A percentile compares a stretch with the other conserved stretches of the same genome.
phyloP scores from a whole-genome alignment of 2,329 filamentous ascomycete genomes.

The Rhynchosporium secalis region DNA sequence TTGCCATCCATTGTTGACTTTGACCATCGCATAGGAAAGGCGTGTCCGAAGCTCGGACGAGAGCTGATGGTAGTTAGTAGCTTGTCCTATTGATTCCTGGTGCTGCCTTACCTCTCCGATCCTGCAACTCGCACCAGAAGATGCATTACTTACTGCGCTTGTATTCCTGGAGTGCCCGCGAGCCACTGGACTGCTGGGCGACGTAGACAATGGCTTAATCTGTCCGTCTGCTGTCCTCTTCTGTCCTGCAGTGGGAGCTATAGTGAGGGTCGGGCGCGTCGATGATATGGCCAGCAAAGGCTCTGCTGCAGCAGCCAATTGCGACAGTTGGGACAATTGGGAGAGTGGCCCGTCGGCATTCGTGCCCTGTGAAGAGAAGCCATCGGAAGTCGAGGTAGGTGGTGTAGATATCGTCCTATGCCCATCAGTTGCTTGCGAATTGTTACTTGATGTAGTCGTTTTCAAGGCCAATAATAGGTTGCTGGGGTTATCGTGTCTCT shows the following conservation, averaged over 20 bases:
- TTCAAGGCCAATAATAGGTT: slow-evolving; percentile 19
- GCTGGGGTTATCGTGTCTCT: slow-evolving; percentile 17
- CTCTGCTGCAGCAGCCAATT: slow-evolving; percentile 55
- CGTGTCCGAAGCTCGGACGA: slow-evolving; percentile 72
- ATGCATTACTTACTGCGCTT: slow-evolving; percentile 63
- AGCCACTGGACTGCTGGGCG: slow-evolving; percentile 40
- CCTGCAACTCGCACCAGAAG: slow-evolving; percentile 61
- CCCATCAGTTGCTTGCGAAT: slow-evolving; percentile 48
- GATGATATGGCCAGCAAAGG: slow-evolving; percentile 29
- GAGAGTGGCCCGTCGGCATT: slow-evolving; percentile 52
- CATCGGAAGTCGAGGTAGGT: slow-evolving; percentile 41
- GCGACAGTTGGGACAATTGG: slow-evolving; percentile 58
- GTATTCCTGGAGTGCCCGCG: slow-evolving; percentile 67
- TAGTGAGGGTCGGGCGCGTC: slow-evolving; percentile 28
- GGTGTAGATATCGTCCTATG: slow-evolving; percentile 44
- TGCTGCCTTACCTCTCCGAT: slow-evolving; percentile 68
- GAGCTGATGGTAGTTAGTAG: slow-evolving; percentile 35
- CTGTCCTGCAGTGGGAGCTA: slow-evolving; percentile 45
- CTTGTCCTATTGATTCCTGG: slow-evolving; percentile 3
- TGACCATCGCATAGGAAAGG: slow-evolving; percentile 90
- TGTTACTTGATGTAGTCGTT: slow-evolving; percentile 41
- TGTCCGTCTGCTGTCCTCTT: slow-evolving; percentile 79
- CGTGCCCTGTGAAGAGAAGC: slow-evolving; percentile 43
- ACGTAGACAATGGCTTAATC: slow-evolving; percentile 60
- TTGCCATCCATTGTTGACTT: slow-evolving; percentile 89